Conservation (phyloP, 164 flowering plant genomes). For the Malania oleifera region DNA sequence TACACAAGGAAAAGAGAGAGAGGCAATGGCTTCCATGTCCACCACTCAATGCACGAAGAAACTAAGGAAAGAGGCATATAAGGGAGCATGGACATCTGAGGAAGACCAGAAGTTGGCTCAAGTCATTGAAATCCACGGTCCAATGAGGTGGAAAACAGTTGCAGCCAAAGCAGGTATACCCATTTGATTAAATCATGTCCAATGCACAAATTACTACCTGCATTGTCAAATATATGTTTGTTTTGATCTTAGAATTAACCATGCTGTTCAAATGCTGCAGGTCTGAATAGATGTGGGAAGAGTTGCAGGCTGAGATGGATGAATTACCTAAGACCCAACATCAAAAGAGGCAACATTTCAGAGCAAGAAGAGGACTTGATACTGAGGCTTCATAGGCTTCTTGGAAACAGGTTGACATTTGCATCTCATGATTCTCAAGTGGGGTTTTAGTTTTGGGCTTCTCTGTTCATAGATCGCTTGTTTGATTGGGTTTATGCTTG, state of each 20-base stretch:
- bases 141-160: constrained; percentile 24
- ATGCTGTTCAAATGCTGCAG: too few relatives aligned
- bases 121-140: constrained; percentile 27
- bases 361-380: constrained; percentile 38
- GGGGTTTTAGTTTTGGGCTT: background rate
- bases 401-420: constrained; percentile 32
- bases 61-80: constrained; percentile 17
- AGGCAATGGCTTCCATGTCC: constrained; percentile 10
- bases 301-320: constrained; percentile 44
- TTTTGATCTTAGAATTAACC: too few relatives aligned
- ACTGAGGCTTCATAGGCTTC: constrained; percentile 34
- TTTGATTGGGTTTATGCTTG: background rate
- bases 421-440: background rate
- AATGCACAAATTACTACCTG: background rate
- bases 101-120: constrained; percentile 31
- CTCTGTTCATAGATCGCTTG: too few relatives aligned
- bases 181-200: background rate
- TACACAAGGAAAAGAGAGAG: background rate
- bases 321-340: constrained; percentile 36
- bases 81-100: constrained; percentile 35
- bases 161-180: constrained; percentile 30
- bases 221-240: too few relatives aligned
- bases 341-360: constrained; percentile 35
- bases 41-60: constrained; percentile 11
- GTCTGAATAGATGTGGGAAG: constrained; percentile 38